phyloP scores from a whole-genome alignment of 225 moss, liverwort and hornwort genomes.

The Pseudisothecium myosuroides region DNA sequence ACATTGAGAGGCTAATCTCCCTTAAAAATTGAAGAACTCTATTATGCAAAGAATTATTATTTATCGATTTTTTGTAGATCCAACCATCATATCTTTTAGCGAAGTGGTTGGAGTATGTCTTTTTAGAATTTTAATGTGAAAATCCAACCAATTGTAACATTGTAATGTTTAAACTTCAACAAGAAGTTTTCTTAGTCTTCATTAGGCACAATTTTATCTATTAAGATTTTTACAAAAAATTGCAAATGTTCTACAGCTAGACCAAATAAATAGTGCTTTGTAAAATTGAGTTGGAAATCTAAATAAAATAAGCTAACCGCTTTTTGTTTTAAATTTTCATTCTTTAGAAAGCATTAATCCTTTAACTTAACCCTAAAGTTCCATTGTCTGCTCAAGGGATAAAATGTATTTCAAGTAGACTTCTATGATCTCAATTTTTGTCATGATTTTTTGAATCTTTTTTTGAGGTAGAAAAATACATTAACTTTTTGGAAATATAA shows the following conservation, averaged over 20 bases:
- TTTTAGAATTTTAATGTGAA: not conserved
- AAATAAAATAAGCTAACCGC: too few species aligned
- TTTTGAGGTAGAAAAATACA: too few species aligned
- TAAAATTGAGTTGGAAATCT: too few species aligned
- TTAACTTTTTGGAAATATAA: too few species aligned
- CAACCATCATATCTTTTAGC: not conserved
- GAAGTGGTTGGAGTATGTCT: not conserved
- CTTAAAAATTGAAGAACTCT: not conserved
- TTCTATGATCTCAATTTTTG: too few species aligned
- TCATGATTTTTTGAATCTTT: too few species aligned
- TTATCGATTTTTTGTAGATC: not conserved
- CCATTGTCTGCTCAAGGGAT: too few species aligned
- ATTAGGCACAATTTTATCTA: not conserved
- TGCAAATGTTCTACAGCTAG: not conserved
- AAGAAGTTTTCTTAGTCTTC: not conserved
- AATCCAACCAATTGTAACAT: not conserved
- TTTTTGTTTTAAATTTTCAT: too few species aligned
- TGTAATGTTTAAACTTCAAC: not conserved
- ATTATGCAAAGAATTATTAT: not conserved
- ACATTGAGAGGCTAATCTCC: not conserved
- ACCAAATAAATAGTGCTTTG: not conserved
- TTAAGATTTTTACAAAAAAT: not conserved
- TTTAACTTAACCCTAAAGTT: too few species aligned
- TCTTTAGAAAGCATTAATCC: too few species aligned
- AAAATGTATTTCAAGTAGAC: too few species aligned